Percentiles rank a stretch among this genome's conserved stretches.
Conservation (phyloP, 768 basidiomycete species). For the Russula ochroleuca region DNA sequence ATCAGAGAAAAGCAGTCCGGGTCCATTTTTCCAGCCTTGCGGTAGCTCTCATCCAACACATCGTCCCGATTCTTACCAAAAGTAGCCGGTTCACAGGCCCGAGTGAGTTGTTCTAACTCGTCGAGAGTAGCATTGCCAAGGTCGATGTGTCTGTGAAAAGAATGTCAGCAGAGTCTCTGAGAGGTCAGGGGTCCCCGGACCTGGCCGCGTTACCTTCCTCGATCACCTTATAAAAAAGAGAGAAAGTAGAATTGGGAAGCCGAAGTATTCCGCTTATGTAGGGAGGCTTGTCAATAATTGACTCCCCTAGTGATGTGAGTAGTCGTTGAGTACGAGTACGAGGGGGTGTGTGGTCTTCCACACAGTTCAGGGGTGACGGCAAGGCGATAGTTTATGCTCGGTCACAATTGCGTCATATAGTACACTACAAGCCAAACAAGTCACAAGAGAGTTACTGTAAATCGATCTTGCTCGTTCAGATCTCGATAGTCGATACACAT, state of each 20-base stretch:
- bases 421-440: too few species aligned
- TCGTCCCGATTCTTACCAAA: neutral
- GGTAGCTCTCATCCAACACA: neutral
- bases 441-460: too few species aligned
- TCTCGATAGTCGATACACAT: too few species aligned
- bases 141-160: neutral
- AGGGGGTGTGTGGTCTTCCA: too few species aligned
- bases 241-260: neutral
- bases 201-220: neutral
- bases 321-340: neutral
- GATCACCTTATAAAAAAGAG: neutral
- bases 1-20: neutral
- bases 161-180: neutral
- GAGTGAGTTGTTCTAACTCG: neutral
- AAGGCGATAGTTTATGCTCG: too few species aligned
- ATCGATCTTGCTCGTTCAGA: too few species aligned
- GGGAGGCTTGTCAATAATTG: neutral
- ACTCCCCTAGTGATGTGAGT: neutral
- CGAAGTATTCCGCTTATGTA: neutral
- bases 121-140: neutral
- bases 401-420: too few species aligned
- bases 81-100: slow-evolving; percentile 6
- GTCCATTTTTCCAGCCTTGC: neutral
- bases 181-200: neutral
- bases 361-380: too few species aligned